These are phyloP conservation scores for Fagus crenata DNA, from an alignment of 306 rosid genomes.

Conservation along the genomic window DNA sequence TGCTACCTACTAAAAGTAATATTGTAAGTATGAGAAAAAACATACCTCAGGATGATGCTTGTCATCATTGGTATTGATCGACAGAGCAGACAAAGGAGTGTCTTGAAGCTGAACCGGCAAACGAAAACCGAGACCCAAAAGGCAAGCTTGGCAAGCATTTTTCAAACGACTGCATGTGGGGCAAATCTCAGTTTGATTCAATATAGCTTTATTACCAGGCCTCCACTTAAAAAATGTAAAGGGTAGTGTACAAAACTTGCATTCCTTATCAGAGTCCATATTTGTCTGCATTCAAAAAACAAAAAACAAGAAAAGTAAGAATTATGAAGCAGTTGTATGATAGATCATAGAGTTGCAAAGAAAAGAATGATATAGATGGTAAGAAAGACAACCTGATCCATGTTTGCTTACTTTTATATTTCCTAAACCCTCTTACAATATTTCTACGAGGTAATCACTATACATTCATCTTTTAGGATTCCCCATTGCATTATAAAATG, in stretches of 20 bases:
- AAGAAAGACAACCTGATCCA: not conserved
- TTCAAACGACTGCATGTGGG: constrained; percentile 89
- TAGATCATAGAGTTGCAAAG: not conserved
- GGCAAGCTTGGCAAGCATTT: constrained; percentile 91
- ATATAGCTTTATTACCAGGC: constrained; percentile 83
- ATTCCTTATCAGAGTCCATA: constrained; percentile 81
- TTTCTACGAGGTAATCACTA: not conserved
- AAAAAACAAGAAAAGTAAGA: not conserved
- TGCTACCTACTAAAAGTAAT: constrained; percentile 5
- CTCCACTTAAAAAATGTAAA: constrained; percentile 94
- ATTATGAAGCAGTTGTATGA: not conserved
- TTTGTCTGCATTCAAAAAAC: constrained; percentile 52
- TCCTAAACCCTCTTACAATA: not conserved
- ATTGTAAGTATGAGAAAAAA: constrained; percentile 4
- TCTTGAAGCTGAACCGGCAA: constrained; percentile 87
- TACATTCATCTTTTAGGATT: not conserved
- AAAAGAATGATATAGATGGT: not conserved
- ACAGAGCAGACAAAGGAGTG: constrained; percentile 49
- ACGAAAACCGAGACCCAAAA: constrained; percentile 83
- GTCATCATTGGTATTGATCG: constrained; percentile 67
- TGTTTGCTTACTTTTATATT: not conserved
- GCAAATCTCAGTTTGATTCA: constrained; percentile 82
- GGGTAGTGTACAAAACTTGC: constrained; percentile 90
- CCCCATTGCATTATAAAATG: not conserved
- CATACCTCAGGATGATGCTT: constrained; percentile 84